Conservation (phyloP, 768 basidiomycete species). For the Neoboletus magnificus region DNA sequence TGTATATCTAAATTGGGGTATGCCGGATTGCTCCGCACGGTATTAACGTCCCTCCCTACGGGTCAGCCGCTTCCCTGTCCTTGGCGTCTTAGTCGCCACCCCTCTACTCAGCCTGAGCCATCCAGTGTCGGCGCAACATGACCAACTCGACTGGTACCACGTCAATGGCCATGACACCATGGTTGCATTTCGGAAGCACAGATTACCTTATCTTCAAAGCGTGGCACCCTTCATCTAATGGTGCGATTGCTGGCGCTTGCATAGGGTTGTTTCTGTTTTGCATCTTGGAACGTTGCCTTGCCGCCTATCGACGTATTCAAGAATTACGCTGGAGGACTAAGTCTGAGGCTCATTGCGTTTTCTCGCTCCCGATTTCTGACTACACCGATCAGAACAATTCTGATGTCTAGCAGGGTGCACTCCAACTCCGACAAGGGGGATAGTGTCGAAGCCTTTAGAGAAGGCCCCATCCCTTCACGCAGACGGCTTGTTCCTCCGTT, state of each 20-base stretch:
- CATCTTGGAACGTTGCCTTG: slow-evolving; percentile 66
- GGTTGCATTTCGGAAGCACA: slow-evolving; percentile 63
- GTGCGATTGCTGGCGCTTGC: slow-evolving; percentile 73
- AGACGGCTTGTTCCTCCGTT: slow-evolving; percentile 53
- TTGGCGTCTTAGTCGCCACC: background rate
- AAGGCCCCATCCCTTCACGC: slow-evolving; percentile 6
- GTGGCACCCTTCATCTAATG: slow-evolving; percentile 65
- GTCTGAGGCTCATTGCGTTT: slow-evolving; percentile 34
- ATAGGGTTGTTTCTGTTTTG: slow-evolving; percentile 67
- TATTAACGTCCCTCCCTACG: too few species aligned
- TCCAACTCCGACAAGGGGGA: slow-evolving; percentile 2
- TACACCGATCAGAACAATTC: slow-evolving; percentile 7
- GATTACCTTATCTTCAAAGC: slow-evolving; percentile 65
- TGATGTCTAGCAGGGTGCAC: background rate
- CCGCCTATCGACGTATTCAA: slow-evolving; percentile 50
- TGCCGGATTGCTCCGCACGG: background rate
- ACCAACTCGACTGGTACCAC: slow-evolving; percentile 9
- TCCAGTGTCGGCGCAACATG: background rate
- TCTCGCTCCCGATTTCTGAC: background rate
- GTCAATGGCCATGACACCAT: slow-evolving; percentile 54
- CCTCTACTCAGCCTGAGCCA: background rate
- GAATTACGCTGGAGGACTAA: slow-evolving; percentile 57
- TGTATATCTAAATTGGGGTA: slow-evolving; percentile 5
- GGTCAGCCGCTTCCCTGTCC: background rate
- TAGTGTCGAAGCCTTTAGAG: background rate